Evolutionary conservation across 2,329 filamentous ascomycete genomes (phyloP).

Genomic region (Rasamsonia emersonii): DNA sequence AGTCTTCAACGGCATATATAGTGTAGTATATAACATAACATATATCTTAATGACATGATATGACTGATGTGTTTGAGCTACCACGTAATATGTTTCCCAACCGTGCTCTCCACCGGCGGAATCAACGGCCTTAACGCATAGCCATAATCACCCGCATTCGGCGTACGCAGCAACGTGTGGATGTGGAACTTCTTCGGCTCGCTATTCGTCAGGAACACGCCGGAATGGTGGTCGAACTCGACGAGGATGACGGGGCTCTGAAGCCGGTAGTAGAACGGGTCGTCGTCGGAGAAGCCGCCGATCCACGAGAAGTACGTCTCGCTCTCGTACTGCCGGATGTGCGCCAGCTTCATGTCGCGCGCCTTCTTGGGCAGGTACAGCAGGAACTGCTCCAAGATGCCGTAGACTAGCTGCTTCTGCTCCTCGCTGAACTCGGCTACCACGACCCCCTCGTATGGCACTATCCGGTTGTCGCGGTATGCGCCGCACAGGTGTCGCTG

Average conservation of each 20-base stretch:
- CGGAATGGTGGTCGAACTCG: slow-evolving; percentile 74
- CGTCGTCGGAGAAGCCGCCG: slow-evolving; percentile 55
- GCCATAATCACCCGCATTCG: slow-evolving; percentile 71
- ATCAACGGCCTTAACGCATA: slow-evolving; percentile 39
- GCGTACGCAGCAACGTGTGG: slow-evolving; percentile 63
- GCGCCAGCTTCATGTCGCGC: slow-evolving; percentile 45
- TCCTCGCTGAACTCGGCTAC: slow-evolving; percentile 36
- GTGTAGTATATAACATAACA: no score
- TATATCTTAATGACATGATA: no score
- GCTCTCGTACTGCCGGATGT: slow-evolving; percentile 48
- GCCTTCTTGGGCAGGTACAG: slow-evolving; percentile 56
- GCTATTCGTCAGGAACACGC: slow-evolving; percentile 65
- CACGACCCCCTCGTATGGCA: slow-evolving; percentile 62
- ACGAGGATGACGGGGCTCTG: slow-evolving; percentile 66
- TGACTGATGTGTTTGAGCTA: no score
- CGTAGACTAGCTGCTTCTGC: slow-evolving; percentile 49
- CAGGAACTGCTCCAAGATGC: slow-evolving; percentile 56
- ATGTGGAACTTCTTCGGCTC: slow-evolving; percentile 72
- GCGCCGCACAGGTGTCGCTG: slow-evolving; percentile 71
- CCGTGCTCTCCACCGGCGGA: slow-evolving; percentile 25
- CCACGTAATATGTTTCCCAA: slow-evolving; percentile 30
- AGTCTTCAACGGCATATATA: no score
- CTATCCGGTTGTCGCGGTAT: slow-evolving; percentile 66
- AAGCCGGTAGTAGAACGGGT: slow-evolving; percentile 69
- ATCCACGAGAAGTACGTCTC: slow-evolving; percentile 77